Evolutionary conservation across 2,329 filamentous ascomycete species (phyloP).

Genomic region (Trichoderma lentiforme): DNA sequence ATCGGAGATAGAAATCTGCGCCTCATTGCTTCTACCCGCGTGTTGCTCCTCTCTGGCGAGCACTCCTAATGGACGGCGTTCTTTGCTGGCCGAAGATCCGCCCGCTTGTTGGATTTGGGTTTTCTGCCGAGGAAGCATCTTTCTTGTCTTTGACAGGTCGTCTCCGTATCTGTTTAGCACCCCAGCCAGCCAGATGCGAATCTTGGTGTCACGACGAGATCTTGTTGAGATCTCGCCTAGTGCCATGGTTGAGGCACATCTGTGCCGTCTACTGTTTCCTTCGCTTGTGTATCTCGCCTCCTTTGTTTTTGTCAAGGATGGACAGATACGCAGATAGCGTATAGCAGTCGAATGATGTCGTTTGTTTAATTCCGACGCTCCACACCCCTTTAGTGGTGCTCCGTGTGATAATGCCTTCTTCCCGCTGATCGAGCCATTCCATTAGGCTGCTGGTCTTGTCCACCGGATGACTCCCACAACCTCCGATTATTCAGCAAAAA

Average conservation of each 20-base stretch:
- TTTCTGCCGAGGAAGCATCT: background rate
- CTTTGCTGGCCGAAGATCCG: background rate
- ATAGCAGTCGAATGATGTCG: background rate
- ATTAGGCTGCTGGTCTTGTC: too few relatives aligned
- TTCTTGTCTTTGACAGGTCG: background rate
- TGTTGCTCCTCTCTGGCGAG: background rate
- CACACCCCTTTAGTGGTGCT: background rate
- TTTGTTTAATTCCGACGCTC: background rate
- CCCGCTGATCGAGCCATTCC: background rate
- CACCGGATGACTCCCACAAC: background rate
- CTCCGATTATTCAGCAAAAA: background rate
- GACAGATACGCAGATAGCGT: background rate
- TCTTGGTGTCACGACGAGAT: background rate
- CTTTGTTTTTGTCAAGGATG: background rate
- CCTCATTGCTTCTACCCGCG: background rate
- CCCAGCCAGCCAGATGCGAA: background rate
- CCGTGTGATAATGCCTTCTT: background rate
- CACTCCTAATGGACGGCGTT: background rate
- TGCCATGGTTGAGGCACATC: background rate
- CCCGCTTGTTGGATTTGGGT: background rate
- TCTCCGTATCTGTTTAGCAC: background rate
- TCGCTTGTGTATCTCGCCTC: background rate
- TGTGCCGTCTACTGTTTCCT: background rate
- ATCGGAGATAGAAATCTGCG: conserved; percentile 2
- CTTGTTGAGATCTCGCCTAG: background rate